These are phyloP conservation scores for Colletotrichum truncatum DNA, from an alignment of 2,329 filamentous ascomycete genomes.

Conservation along the genomic window DNA sequence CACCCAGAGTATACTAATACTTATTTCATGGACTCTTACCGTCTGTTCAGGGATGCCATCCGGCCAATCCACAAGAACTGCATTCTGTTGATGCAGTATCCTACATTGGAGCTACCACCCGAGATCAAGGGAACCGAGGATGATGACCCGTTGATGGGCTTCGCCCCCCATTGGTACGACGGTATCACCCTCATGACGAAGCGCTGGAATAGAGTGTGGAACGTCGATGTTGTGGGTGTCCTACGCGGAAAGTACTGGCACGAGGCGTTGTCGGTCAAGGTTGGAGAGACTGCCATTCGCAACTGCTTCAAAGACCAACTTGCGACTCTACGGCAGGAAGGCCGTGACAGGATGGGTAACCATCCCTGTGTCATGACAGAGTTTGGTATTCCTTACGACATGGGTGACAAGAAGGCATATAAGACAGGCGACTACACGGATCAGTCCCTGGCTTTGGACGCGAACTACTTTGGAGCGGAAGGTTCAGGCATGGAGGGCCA, in stretches of 20 bases:
- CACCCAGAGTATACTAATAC: slow-evolving; percentile 90
- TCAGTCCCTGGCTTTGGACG: slow-evolving; percentile 91
- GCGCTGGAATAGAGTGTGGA: slow-evolving; percentile 98
- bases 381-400: slow-evolving; percentile 98
- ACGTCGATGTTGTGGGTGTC: slow-evolving; percentile 93
- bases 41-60: slow-evolving; percentile 78
- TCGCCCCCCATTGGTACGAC: slow-evolving; percentile 96
- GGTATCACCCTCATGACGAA: slow-evolving; percentile 97
- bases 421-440: slow-evolving; percentile 95
- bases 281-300: slow-evolving; percentile 92
- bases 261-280: slow-evolving; percentile 89
- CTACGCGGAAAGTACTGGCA: slow-evolving; percentile 88
- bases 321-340: slow-evolving; percentile 83
- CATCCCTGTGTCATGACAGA: slow-evolving; percentile 93
- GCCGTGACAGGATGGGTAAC: slow-evolving; percentile 85
- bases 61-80: slow-evolving; percentile 80
- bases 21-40: slow-evolving; percentile 89
- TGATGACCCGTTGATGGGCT: slow-evolving; percentile 90
- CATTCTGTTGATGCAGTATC: slow-evolving; percentile 90
- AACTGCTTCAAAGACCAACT: slow-evolving; percentile 94
- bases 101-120: slow-evolving; percentile 91
- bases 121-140: slow-evolving; percentile 86
- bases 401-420: slow-evolving; percentile 97
- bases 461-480: slow-evolving; percentile 93
- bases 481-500: slow-evolving; percentile 85